Base-by-base conservation (phyloP, 106 monocot species). In the Allium sativum region DNA sequence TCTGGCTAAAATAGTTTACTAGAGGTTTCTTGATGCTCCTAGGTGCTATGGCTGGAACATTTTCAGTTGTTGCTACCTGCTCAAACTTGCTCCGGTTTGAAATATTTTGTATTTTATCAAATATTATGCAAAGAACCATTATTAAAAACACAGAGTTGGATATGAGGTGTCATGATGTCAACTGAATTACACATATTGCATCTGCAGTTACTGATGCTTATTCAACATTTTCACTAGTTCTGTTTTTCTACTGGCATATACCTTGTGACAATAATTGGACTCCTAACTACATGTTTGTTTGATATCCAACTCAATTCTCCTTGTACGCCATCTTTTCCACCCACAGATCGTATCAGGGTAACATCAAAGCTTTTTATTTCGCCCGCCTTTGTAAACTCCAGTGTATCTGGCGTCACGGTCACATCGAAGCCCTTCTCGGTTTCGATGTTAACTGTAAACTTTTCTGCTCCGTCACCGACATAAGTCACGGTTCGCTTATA, bases 401-500 rank as follows among this genome's bases (percentile, higher is more conserved):
- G 55, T 44, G 6, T 52, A 16, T 3, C 8, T 7, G 83, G 83
- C n/a, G 44, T 2, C n/a, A 84, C 79, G 0, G 15, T 55, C 17
- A 76, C 54, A 0, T 52, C 47, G 0, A 73, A 69, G 1, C 71
- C 70, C 3, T 14, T 7, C 0, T 66, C 76, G 20, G 14, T 45
- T 3, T 56, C 59, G 5, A 84, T 19, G 56, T 53, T 22, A 6
- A 54, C 64, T 7, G 0, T 3, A 48, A 70, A 84, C 9, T 7
- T 58, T 12, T 55, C 56, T 4, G 0, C 20, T 8, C 41, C 44
- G 42, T 69, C 56, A 6, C 69, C 59, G 0, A 79, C 76, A 21
- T 79, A 69, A 12, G 51, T 84, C 62, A 66, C 73, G 0, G 76
- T 84, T 22, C 83, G 59, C 1, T 40, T 69, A 20, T 69, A 47